These are phyloP conservation scores for Cutaneotrichosporon cutaneum DNA, from an alignment of 1,284 basidiomycete genomes.

Conservation along the genomic window DNA sequence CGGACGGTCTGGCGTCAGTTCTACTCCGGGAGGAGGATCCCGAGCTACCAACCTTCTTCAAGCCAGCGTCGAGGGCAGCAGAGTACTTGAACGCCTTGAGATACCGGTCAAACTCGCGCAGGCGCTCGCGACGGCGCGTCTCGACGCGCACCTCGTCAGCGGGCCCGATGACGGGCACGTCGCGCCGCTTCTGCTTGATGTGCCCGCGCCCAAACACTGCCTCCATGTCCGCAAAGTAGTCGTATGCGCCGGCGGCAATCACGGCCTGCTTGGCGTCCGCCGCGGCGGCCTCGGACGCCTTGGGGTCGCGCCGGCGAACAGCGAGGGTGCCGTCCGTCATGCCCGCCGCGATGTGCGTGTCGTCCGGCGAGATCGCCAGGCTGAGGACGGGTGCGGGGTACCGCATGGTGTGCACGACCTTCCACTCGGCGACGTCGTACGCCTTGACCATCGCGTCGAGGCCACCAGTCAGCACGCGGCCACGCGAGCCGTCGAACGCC, in stretches of 20 bases:
- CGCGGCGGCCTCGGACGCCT: slow-evolving; percentile 62
- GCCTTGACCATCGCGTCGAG: slow-evolving; percentile 98
- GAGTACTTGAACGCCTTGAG: slow-evolving; percentile 93
- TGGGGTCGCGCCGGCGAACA: slow-evolving; percentile 75
- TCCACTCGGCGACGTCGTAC: slow-evolving; percentile 90
- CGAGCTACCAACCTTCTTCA: slow-evolving; percentile 64
- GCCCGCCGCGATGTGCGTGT: slow-evolving; percentile 91
- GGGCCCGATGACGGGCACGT: slow-evolving; percentile 56
- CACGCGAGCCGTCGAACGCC: slow-evolving; percentile 67
- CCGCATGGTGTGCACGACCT: slow-evolving; percentile 97
- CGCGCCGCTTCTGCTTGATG: slow-evolving; percentile 59
- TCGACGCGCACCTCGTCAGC: slow-evolving; percentile 73
- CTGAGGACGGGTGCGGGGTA: slow-evolving; percentile 91
- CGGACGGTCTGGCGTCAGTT: slow-evolving; percentile 57
- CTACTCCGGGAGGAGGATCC: not conserved
- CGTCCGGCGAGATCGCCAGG: slow-evolving; percentile 93
- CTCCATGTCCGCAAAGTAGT: slow-evolving; percentile 66
- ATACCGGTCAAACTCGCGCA: slow-evolving; percentile 84
- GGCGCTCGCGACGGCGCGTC: slow-evolving; percentile 66
- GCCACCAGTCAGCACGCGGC: slow-evolving; percentile 79
- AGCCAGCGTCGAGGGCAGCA: slow-evolving; percentile 85
- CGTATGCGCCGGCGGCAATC: slow-evolving; percentile 64
- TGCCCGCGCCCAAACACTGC: slow-evolving; percentile 62
- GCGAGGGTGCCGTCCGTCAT: slow-evolving; percentile 97
- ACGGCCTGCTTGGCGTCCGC: slow-evolving; percentile 56